Evolutionary conservation across 345 rosid genomes (phyloP), one percentile per base, ranked within the genome.

Genomic region (Citrus hindsii): DNA sequence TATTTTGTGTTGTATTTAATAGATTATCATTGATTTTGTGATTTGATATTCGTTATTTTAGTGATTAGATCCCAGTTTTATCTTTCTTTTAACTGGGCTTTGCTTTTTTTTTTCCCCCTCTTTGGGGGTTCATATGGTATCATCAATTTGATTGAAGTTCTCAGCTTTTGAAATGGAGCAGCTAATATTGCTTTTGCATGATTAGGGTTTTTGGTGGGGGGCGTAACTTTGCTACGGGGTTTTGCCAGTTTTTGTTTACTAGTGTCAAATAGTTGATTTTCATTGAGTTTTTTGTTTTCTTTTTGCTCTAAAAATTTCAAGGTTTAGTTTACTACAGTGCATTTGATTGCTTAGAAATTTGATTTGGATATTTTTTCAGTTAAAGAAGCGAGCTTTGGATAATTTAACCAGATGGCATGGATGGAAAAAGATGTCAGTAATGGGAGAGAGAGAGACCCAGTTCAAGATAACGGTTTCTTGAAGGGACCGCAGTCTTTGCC

Each of bases 391-490:
- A 46, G 48, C 27, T 58, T 65, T 58, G 28, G 72, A 40, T 79
- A 73, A 48, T 65, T 24, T 73, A 66, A 69, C 60, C 64, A 74
- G 80, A 94, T 96, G 98, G 91, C 86, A 76, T 81, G 90, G 89
- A 42, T 80, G 14, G 95, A 86, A 67, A 91, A 94, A 79, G 85
- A 83, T 83, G 83, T 68, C 74, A 81, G 73, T 59, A 89, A 85
- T 78, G 89, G 87, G 83, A 78, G 82, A 78, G 92, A 89, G 76
- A 81, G 82, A 76, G 91, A 82, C 74, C 74, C 76, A 6, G 76
- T 81, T 55, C 75, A 65, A 27, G 95, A 89, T 69, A 94, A 96
- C 24, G 98, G 95, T 77, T 89, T 92, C 78, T 80, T 89, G 83
- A 88, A 86, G 61, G 92, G 83, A 55, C 71, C 86, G 76, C 81